Conservation (phyloP, 2,329 filamentous ascomycete species). For the Exutisphaerella laricina region DNA sequence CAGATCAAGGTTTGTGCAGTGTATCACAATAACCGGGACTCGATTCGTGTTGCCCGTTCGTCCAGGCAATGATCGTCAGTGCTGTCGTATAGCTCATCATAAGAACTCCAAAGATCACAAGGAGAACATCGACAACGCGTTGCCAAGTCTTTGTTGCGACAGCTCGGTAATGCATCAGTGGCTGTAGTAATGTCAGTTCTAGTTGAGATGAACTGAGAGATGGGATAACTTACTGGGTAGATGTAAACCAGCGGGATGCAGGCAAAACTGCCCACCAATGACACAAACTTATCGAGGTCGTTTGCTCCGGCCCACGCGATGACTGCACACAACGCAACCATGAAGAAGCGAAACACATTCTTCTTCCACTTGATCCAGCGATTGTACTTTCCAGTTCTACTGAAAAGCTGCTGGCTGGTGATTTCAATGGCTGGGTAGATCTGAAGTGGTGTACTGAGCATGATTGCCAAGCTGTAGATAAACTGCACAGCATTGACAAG, state of each 20-base stretch:
- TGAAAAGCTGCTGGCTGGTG: constrained; percentile 89
- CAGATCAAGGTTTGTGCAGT: no score
- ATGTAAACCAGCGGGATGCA: constrained; percentile 97
- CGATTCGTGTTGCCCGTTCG: constrained; percentile 49
- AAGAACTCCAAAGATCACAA: constrained; percentile 75
- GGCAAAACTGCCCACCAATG: constrained; percentile 92
- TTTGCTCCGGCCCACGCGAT: constrained; percentile 91
- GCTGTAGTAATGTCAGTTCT: no score
- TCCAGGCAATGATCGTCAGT: constrained; percentile 84
- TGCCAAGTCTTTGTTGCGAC: constrained; percentile 66
- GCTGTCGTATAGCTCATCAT: constrained; percentile 91
- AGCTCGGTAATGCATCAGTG: constrained; percentile 79
- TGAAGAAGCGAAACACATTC: constrained; percentile 90
- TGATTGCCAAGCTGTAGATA: constrained; percentile 94
- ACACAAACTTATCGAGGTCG: constrained; percentile 95
- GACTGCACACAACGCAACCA: constrained; percentile 77
- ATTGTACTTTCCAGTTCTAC: constrained; percentile 92
- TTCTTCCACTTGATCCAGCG: constrained; percentile 99
- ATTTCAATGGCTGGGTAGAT: constrained; percentile 98
- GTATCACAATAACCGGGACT: constrained; percentile 60
- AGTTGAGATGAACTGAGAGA: no score
- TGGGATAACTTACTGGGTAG: constrained; percentile 74
- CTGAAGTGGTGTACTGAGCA: constrained; percentile 89
- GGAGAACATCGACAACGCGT: constrained; percentile 63
- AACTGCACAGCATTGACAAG: constrained; percentile 95